Evolutionary conservation across 805 yeast species (phyloP).

Genomic region (Pichia ethanolica): DNA sequence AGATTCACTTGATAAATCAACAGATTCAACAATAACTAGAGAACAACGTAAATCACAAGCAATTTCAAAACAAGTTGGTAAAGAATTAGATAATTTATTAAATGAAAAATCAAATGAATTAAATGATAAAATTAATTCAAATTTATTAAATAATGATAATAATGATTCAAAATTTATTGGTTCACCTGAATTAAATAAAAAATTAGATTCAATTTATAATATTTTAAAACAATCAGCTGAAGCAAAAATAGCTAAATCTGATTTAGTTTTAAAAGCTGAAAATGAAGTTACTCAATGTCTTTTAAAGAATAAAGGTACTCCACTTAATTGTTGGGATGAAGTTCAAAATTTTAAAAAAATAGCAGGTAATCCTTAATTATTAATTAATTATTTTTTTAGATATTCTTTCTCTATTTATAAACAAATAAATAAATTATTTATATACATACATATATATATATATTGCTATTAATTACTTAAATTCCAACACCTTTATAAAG

Average conservation of each 20-base stretch:
- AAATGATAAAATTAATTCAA: neutral
- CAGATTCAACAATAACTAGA: conserved; percentile 38
- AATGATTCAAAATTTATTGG: conserved; percentile 18
- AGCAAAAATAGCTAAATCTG: conserved; percentile 26
- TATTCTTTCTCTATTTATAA: neutral
- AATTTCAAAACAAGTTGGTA: conserved; percentile 57
- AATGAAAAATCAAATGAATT: neutral
- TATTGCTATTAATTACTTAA: conserved; percentile 16
- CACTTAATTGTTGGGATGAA: conserved; percentile 78
- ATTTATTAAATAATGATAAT: conserved; percentile 7
- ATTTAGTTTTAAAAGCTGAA: conserved; percentile 41
- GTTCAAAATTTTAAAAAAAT: conserved; percentile 60
- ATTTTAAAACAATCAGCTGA: conserved; percentile 27
- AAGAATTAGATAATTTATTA: conserved; percentile 36
- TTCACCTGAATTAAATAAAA: conserved; percentile 24
- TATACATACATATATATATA: neutral
- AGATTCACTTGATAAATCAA: conserved; percentile 89
- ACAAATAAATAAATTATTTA: neutral
- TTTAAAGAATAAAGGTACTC: conserved; percentile 51
- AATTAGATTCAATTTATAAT: conserved; percentile 30
- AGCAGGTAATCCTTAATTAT: conserved; percentile 26
- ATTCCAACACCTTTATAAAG: conserved; percentile 79
- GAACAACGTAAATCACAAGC: conserved; percentile 60
- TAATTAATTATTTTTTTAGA: neutral
- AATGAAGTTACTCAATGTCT: conserved; percentile 50